Evolutionary conservation across 2,329 filamentous ascomycete genomes (phyloP).

Genomic region (Hypoxylon sp.): DNA sequence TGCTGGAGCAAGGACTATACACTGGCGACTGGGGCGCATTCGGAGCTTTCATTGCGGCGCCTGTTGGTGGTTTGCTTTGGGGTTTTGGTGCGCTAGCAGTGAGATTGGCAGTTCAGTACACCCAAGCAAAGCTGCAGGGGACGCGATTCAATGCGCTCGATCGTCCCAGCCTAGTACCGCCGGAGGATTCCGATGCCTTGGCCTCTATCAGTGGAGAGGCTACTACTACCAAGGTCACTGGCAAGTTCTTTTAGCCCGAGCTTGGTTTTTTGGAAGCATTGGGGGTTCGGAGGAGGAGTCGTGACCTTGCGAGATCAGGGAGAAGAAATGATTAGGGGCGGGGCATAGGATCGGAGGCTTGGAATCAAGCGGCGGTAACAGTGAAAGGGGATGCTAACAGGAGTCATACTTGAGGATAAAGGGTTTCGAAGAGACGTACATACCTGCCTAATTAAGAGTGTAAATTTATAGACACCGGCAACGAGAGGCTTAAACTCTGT

Average conservation of each 20-base stretch:
- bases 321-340: neutral
- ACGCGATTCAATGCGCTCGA: conserved; percentile 78
- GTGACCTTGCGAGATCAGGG: neutral
- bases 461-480: neutral
- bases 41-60: conserved; percentile 85
- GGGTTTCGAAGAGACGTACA: neutral
- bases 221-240: conserved; percentile 58
- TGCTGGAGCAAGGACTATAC: conserved; percentile 82
- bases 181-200: conserved; percentile 47
- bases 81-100: conserved; percentile 73
- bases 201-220: conserved; percentile 53
- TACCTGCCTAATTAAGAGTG: neutral
- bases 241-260: conserved; percentile 68
- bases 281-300: neutral
- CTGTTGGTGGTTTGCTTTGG: conserved; percentile 81
- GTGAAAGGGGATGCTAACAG: neutral
- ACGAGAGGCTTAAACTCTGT: neutral
- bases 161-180: conserved; percentile 58
- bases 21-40: conserved; percentile 85
- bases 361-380: neutral
- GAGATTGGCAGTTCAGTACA: conserved; percentile 72
- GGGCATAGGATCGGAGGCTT: neutral
- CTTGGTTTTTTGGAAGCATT: neutral
- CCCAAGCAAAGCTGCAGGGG: conserved; percentile 70
- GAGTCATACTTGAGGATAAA: neutral